Evolutionary conservation across 352 stramenopile genomes (phyloP), one percentile per base, ranked within the genome.

Genomic region (Aphanomyces invadans): DNA sequence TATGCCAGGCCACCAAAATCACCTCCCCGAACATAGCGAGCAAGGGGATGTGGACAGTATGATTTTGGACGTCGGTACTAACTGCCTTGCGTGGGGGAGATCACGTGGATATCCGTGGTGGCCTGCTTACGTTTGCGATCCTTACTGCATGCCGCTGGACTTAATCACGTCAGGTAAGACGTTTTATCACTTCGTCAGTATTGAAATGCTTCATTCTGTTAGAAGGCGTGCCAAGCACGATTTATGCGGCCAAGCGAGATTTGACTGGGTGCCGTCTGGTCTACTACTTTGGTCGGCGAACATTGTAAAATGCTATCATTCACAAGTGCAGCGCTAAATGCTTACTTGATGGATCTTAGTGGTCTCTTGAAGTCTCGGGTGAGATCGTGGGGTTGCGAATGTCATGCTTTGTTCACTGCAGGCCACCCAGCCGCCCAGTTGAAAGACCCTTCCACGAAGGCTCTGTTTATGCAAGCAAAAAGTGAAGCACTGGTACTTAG

Each of bases 111-210:
- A 57, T 36, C 49, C 49, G 23, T 57, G 49, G 49, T 57, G 49
- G 49, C 49, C 49, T 23, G 49, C 29, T 19, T 57, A 57, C 29
- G 49, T 57, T 4, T 57, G 49, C 49, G 29, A 57, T 33, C 49
- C 49, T 21, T n/a, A 17, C 15, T 19, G n/a, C 21, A 33, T 57
- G 23, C 49, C 21, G 4, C 23, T 26, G 19, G 29, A 32, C 29
- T 57, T 57, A 26, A 9, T 33, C 49, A 12, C 19, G 19, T 32
- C 36, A 15, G 49, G 49, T 57, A 57, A 21, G 10, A 54, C 21
- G 17, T 54, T 54, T 10, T n/a, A n/a, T n/a, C n/a, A n/a, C n/a
- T n/a, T n/a, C n/a, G n/a, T n/a, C n/a, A n/a, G n/a, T n/a, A n/a
- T n/a, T n/a, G n/a, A n/a, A 54, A 29, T 54, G 17, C 11, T 54